Percentiles rank a stretch among this genome's conserved stretches.
These are phyloP conservation scores for Mallotus nudiflorus DNA, from an alignment of 345 rosid species.

Conservation along the genomic window DNA sequence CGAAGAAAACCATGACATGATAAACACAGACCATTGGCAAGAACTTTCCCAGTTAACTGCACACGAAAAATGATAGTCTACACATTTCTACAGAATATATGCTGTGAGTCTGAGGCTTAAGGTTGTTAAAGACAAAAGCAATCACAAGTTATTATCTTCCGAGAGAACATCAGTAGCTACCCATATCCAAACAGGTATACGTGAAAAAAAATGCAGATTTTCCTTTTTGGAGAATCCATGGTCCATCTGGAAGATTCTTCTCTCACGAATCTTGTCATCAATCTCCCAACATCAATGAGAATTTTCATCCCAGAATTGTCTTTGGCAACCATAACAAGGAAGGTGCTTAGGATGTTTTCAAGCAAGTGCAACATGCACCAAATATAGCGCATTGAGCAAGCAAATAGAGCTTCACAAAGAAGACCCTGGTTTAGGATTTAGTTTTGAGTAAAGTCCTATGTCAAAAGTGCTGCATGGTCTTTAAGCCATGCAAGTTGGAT, in stretches of 20 bases:
- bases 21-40: background rate
- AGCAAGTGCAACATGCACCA: background rate
- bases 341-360: background rate
- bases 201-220: background rate
- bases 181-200: background rate
- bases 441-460: background rate
- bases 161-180: background rate
- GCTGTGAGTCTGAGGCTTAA: background rate
- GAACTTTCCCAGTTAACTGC: background rate
- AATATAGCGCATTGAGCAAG: background rate
- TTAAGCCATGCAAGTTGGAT: too few relatives aligned
- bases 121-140: background rate
- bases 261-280: background rate
- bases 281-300: background rate
- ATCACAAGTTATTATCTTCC: background rate
- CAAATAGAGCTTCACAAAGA: background rate
- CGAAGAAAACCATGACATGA: background rate
- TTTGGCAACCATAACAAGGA: background rate
- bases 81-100: background rate
- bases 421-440: background rate
- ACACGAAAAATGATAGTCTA: background rate
- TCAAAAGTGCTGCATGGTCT: background rate
- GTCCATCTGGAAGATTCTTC: background rate
- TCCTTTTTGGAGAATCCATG: background rate
- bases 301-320: too few relatives aligned